Evolutionary conservation across 305 asterid genomes (phyloP), one percentile per base, ranked within the genome.

Genomic region (Fraxinus velutina): DNA sequence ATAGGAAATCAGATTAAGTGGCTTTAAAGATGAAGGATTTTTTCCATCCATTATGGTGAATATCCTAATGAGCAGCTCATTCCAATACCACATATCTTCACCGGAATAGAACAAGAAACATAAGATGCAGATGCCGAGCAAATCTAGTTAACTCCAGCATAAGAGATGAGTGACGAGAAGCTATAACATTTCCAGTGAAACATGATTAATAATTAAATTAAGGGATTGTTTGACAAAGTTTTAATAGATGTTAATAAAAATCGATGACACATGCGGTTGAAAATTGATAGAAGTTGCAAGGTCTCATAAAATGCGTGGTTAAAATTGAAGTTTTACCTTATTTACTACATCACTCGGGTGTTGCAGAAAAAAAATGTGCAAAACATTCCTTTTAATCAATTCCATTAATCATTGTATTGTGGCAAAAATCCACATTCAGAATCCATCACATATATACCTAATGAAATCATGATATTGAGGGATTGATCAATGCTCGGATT

Each of bases 401-500:
- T 36, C n/a, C 37, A 29, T 12, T 66, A 10, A 52, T 72, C 62
- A 47, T 32, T 15, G 22, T 64, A 3, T 6, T 21, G 12, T 37
- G 24, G 60, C 12, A 62, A 27, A 50, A 81, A 57, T 15, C 77
- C 66, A 55, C 9, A 34, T 70, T 32, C 19, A 82, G 79, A 82
- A n/a, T 57, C 78, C 77, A 21, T 44, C 29, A 52, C 12, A 12
- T 15, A 78, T 34, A 80, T 88, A 94, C 99, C 99, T 90, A 95
- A 84, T 22, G 79, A 83, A 32, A 83, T 36, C 76, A 90, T 73
- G 64, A 92, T 89, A 52, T 84, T 83, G 42, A 91, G 88, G 60
- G 82, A 92, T 85, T 94, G 94, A 70, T 84, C 85, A 60, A 91
- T 83, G 79, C 80, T 89, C 5, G 91, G 95, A 74, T 80, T 89